A percentile compares a stretch with the other conserved stretches of the same genome.
Evolutionary conservation across 257 asterid species (phyloP).

Genomic region (Solanum sitiens): DNA sequence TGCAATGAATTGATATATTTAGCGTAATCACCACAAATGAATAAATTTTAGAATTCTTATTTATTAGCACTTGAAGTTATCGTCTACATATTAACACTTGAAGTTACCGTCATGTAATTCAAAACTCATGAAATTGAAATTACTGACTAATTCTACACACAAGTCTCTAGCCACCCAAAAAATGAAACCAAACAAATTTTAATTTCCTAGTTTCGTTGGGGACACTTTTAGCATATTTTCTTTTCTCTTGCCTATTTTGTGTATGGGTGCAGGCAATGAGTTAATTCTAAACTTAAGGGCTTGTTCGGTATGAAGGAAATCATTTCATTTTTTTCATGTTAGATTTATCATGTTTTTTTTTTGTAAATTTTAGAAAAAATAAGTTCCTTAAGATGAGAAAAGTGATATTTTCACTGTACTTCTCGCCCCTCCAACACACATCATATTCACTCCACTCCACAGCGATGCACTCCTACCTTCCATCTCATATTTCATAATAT

Average conservation of each 20-base stretch:
- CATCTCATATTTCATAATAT: not conserved
- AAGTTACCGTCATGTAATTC: too few relatives aligned
- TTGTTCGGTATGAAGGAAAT: not conserved
- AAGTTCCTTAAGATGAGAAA: too few relatives aligned
- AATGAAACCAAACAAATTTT: not conserved
- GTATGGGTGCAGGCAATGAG: not conserved
- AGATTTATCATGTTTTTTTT: not conserved
- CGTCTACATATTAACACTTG: not conserved
- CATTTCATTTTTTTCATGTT: not conserved
- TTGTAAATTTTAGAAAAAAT: not conserved
- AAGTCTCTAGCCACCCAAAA: not conserved
- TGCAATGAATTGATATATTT: not conserved
- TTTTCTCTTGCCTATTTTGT: not conserved
- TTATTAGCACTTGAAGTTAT: not conserved
- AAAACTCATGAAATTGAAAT: not conserved
- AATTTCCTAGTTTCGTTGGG: not conserved
- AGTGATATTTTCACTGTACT: not conserved
- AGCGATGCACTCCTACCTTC: not conserved
- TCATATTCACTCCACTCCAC: not conserved
- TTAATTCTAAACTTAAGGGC: not conserved
- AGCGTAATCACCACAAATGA: not conserved
- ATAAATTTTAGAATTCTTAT: not conserved
- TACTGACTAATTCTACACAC: not conserved
- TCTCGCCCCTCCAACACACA: not conserved
- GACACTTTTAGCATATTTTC: not conserved